A percentile compares a stretch with the other conserved stretches of the same genome.
phyloP scores from a whole-genome alignment of 768 basidiomycete species.

The Ephemerocybe angulata region DNA sequence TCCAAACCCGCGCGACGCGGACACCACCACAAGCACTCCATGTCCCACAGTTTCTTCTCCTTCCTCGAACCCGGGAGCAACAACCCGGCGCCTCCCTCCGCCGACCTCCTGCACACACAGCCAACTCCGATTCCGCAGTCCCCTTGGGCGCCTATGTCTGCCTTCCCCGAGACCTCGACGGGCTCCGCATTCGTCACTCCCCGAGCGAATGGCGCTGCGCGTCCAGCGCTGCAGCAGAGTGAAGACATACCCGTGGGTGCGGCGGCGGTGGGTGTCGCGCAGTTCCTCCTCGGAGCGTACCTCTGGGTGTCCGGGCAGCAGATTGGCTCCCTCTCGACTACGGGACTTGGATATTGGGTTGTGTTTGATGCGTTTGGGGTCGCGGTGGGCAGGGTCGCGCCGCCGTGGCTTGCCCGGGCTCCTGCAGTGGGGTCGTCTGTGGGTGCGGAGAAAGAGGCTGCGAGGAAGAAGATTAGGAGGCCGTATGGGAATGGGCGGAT shows the following conservation, averaged over 20 bases:
- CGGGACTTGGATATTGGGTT: conserved; percentile 93
- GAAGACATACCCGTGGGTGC: conserved; percentile 19
- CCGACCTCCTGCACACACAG: conserved; percentile 48
- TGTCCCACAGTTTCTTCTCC: conserved; percentile 94
- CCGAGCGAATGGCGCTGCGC: neutral
- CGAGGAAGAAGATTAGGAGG: conserved; percentile 54
- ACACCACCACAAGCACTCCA: conserved; percentile 90
- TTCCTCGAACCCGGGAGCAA: conserved; percentile 80
- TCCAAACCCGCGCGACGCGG: conserved; percentile 38
- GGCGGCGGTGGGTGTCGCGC: conserved; percentile 29
- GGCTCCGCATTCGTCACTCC: neutral
- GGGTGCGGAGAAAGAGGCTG: conserved; percentile 20
- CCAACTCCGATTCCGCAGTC: conserved; percentile 62
- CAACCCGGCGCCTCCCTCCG: conserved; percentile 10
- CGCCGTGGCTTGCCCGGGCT: conserved; percentile 30
- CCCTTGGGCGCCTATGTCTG: conserved; percentile 62
- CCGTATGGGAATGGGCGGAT: conserved; percentile 57
- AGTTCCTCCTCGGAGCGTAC: conserved; percentile 66
- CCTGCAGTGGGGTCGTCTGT: conserved; percentile 20
- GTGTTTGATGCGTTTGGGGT: conserved; percentile 93
- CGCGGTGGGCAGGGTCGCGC: conserved; percentile 44
- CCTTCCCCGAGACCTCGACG: conserved; percentile 30
- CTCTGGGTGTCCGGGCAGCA: conserved; percentile 91
- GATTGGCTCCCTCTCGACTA: conserved; percentile 79
- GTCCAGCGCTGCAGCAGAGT: conserved; percentile 4